Conservation (phyloP, 116 monocot genomes). For the Phalaenopsis hybrid region DNA sequence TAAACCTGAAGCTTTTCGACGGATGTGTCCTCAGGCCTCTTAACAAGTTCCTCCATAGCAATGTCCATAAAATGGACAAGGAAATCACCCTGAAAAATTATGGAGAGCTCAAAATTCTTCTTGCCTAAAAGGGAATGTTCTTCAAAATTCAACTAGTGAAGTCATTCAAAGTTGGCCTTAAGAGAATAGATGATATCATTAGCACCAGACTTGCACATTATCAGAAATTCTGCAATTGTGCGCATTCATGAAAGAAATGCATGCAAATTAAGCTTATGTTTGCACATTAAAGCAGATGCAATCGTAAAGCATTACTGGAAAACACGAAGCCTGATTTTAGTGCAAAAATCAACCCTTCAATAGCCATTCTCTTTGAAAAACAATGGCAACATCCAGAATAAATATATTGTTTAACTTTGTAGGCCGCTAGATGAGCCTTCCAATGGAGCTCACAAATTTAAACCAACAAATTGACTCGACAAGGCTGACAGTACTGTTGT, state of each 20-base stretch:
- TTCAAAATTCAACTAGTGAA: not conserved
- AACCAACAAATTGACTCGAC: not conserved
- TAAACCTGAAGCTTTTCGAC: conserved; percentile 88
- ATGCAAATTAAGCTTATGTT: not conserved
- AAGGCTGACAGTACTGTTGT: not conserved
- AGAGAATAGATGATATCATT: not conserved
- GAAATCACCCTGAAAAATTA: conserved; percentile 81
- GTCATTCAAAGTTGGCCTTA: not conserved
- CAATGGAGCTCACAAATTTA: not conserved
- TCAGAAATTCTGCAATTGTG: not conserved
- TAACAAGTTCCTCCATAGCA: conserved; percentile 81
- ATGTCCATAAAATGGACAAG: conserved; percentile 99
- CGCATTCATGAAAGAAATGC: not conserved
- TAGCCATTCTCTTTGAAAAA: not conserved
- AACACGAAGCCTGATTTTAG: not conserved
- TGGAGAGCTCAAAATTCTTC: conserved; percentile 7
- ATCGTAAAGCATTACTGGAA: not conserved
- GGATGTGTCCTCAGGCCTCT: conserved; percentile 82
- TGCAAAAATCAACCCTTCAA: not conserved
- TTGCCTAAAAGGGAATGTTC: not conserved
- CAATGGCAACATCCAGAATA: not conserved
- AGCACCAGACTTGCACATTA: not conserved
- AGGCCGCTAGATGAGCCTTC: not conserved
- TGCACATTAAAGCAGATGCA: not conserved
- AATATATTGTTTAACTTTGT: not conserved